Conservation (phyloP, 1,139 yeast species). For the Debaryomyces sp. region DNA sequence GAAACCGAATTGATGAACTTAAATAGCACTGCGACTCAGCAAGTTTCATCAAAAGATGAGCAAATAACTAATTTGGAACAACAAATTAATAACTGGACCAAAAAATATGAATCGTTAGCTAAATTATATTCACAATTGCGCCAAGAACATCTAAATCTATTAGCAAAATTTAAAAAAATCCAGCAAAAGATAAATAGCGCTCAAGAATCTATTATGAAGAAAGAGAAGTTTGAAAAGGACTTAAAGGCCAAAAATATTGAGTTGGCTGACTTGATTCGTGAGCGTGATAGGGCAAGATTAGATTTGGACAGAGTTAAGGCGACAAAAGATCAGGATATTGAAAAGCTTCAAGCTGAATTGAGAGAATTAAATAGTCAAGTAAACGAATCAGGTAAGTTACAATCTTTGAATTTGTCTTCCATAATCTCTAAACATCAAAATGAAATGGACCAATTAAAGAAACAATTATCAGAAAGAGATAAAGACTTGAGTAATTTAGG, state of each 20-base stretch:
- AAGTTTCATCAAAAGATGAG: conserved; percentile 77
- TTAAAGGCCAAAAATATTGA: conserved; percentile 84
- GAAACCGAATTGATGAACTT: conserved; percentile 72
- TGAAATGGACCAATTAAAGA: conserved; percentile 50
- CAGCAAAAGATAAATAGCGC: conserved; percentile 93
- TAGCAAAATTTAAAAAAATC: conserved; percentile 77
- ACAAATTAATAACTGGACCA: conserved; percentile 78
- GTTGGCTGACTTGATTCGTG: conserved; percentile 85
- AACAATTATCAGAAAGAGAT: conserved; percentile 36
- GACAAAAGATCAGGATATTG: conserved; percentile 67
- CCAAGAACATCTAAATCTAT: conserved; percentile 83
- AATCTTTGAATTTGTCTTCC: conserved; percentile 65
- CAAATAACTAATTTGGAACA: conserved; percentile 70
- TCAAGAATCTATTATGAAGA: conserved; percentile 84
- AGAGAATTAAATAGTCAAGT: conserved; percentile 64
- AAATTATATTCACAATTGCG: conserved; percentile 88
- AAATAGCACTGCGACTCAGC: conserved; percentile 70
- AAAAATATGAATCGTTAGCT: conserved; percentile 87
- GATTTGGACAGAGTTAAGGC: conserved; percentile 78
- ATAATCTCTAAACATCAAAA: conserved; percentile 64
- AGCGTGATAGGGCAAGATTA: conserved; percentile 85
- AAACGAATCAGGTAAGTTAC: conserved; percentile 65
- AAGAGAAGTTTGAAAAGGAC: conserved; percentile 83
- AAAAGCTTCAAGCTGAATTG: conserved; percentile 65
- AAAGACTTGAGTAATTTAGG: conserved; percentile 23